phyloP scores from a whole-genome alignment of 352 stramenopile genomes.

The Globisporangium cederbergense region DNA sequence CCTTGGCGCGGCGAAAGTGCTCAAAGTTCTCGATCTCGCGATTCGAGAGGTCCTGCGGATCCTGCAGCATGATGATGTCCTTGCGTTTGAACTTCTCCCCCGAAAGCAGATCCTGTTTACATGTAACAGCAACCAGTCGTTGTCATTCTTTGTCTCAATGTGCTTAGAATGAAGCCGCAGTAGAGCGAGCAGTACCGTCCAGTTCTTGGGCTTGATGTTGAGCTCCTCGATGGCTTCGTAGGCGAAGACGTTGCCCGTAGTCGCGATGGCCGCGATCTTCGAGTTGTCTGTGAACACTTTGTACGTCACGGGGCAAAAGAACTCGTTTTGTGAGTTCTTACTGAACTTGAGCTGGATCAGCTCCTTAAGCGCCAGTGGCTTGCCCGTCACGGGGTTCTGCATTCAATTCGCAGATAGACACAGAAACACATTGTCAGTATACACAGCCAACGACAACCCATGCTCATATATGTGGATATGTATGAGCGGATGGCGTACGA shows the following conservation, averaged over 20 bases:
- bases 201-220: constrained; percentile 98
- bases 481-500: constrained; percentile 42
- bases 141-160: constrained; percentile 12
- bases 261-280: constrained; percentile 79
- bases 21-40: constrained; percentile 98
- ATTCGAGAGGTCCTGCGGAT: constrained; percentile 88
- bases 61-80: constrained; percentile 95
- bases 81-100: constrained; percentile 90
- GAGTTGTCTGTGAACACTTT: constrained; percentile 92
- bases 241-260: constrained; percentile 94
- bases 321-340: constrained; percentile 76
- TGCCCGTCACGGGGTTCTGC: constrained; percentile 94
- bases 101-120: constrained; percentile 87
- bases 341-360: constrained; percentile 90
- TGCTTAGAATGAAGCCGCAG: too few species aligned
- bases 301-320: constrained; percentile 94
- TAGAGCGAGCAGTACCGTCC: constrained; percentile 39
- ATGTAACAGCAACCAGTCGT: constrained; percentile 6
- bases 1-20: constrained; percentile 85
- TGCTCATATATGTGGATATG: neutral
- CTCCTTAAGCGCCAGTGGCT: constrained; percentile 88
- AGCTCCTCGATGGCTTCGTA: constrained; percentile 98
- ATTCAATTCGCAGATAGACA: neutral
- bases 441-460: neutral
- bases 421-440: neutral